Evolutionary conservation across 805 yeast species (phyloP).

Genomic region (Zygotorulaspora sp.): DNA sequence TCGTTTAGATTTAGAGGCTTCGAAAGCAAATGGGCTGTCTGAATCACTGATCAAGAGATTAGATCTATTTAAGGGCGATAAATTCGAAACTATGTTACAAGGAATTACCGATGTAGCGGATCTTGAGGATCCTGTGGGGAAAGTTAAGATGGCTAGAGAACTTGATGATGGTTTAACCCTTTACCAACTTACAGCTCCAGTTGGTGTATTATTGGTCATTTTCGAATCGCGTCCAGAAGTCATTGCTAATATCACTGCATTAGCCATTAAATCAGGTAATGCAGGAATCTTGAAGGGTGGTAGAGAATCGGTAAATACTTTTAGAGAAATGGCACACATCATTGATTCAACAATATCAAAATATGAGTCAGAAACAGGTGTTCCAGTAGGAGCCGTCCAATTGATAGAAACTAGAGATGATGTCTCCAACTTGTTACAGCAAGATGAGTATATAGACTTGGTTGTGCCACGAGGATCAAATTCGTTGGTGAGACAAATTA

Average conservation of each 20-base stretch:
- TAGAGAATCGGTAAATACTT: conserved; percentile 83
- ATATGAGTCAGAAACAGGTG: conserved; percentile 48
- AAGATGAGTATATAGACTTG: conserved; percentile 86
- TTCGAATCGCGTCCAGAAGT: conserved; percentile 98
- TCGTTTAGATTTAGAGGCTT: conserved; percentile 65
- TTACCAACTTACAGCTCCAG: conserved; percentile 84
- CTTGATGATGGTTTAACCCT: conserved; percentile 86
- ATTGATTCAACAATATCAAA: conserved; percentile 52
- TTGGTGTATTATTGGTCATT: conserved; percentile 87
- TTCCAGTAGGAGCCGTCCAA: conserved; percentile 80
- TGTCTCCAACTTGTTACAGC: conserved; percentile 75
- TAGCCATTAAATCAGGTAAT: conserved; percentile 94
- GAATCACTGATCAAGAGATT: conserved; percentile 75
- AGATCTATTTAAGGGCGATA: conserved; percentile 75
- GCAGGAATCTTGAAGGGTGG: conserved; percentile 98
- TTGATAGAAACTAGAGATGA: conserved; percentile 85
- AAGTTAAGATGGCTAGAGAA: conserved; percentile 72
- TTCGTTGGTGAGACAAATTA: conserved; percentile 80
- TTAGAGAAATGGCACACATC: conserved; percentile 71
- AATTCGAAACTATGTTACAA: conserved; percentile 89
- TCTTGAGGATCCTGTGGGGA: conserved; percentile 90
- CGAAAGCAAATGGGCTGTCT: conserved; percentile 56
- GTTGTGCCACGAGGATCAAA: conserved; percentile 99
- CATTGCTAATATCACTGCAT: conserved; percentile 92
- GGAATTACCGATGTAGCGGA: conserved; percentile 90